Evolutionary conservation across 768 basidiomycete species (phyloP).

Genomic region (Piloderma croceum): DNA sequence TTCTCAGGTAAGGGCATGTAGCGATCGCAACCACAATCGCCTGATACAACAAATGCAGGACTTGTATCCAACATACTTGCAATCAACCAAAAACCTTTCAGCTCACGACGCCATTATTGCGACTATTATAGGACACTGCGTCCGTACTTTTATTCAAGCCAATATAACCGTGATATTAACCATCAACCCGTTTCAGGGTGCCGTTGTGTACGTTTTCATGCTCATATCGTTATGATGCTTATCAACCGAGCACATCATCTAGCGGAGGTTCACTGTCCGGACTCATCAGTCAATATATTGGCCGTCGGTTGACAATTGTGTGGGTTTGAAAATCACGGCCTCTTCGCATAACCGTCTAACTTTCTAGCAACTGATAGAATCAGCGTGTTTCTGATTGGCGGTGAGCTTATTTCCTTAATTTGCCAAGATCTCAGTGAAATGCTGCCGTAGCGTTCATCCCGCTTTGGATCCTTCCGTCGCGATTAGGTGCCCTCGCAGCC

Average conservation of each 20-base stretch:
- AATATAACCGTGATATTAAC: no score
- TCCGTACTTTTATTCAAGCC: slow-evolving; percentile 27
- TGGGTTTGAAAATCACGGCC: slow-evolving; percentile 16
- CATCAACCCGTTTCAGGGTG: slow-evolving; percentile 28
- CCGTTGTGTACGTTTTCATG: slow-evolving; percentile 38
- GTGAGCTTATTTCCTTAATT: slow-evolving; percentile 4
- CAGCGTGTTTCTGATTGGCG: slow-evolving; percentile 36
- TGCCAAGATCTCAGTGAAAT: slow-evolving; percentile 1
- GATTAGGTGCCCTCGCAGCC: slow-evolving; percentile 53
- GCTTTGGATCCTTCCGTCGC: slow-evolving; percentile 59
- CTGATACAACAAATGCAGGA: no score
- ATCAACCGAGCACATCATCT: no score
- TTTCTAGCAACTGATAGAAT: slow-evolving; percentile 18
- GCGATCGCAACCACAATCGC: no score
- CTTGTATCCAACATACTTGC: slow-evolving; percentile 76
- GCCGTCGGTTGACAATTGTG: slow-evolving; percentile 58
- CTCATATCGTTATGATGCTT: no score
- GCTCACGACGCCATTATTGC: slow-evolving; percentile 58
- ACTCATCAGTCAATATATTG: slow-evolving; percentile 48
- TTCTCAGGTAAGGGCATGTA: no score
- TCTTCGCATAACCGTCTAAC: slow-evolving; percentile 1
- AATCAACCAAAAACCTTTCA: slow-evolving; percentile 55
- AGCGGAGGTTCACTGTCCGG: slow-evolving; percentile 55
- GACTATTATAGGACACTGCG: slow-evolving; percentile 78
- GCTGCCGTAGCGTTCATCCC: slow-evolving; percentile 41